Base-by-base conservation (phyloP, 1,139 yeast species). In the Candida dubliniensis region DNA sequence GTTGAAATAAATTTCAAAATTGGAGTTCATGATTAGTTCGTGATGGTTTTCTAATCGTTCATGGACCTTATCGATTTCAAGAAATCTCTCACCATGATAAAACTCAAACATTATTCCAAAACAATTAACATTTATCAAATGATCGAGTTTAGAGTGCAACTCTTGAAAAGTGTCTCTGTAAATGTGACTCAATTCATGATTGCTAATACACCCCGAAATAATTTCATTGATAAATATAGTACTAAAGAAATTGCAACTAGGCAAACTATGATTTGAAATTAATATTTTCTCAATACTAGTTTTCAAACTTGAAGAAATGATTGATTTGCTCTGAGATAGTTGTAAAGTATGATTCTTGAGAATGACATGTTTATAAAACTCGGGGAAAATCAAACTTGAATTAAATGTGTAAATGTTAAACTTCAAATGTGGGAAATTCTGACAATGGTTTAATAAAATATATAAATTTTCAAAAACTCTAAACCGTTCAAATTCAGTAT, bases 371-470 rank as follows among this genome's bases (percentile, higher is more conserved):
- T 51, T 44, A 47, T 64, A 62, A 47, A 64, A 64, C 18, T 45
- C 40, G 2, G 67, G 68, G 45, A 62, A 66, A 37, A 62, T 42
- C 13, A 65, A 47, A 12, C 54, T 54, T 2, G 69, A 68, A 14
- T 60, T 57, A 18, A 54, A 53, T 1, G 67, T 59, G 27, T 55
- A 56, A 29, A 52, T 45, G 24, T 52, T 51, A 27, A 51, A 46
- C 18, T 47, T 48, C n/a, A 52, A 36, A 13, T 36, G 42, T 12
- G 41, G 25, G 38, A 51, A 54, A 32, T 47, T 48, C n/a, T 24
- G 33, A n/a, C 48, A 42, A 11, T 43, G 36, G 30, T 48, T 45
- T 8, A 52, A 33, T 18, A 55, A 50, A 7, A 44, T 34, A n/a
- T 48, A 52, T 10, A 58, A 42, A 41, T 58, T 60, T 43, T 64